phyloP scores from a whole-genome alignment of 306 rosid species.

The Dicorynia guianensis region DNA sequence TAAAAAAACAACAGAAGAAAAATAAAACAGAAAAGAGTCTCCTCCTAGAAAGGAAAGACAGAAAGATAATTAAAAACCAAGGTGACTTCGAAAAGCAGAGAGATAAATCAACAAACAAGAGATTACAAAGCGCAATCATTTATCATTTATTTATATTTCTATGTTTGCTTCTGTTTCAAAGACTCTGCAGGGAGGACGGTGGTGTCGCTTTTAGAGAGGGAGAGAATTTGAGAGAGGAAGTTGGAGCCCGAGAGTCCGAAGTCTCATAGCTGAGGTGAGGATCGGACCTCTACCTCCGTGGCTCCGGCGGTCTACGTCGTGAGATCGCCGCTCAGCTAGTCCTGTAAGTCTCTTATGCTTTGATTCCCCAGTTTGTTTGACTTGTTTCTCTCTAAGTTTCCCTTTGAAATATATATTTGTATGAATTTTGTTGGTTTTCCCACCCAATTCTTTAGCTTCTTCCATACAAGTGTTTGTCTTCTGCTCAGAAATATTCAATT shows the following conservation, averaged over 20 bases:
- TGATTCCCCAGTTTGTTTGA: background rate
- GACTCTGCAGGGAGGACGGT: too few species aligned
- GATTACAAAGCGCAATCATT: too few species aligned
- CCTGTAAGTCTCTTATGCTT: conserved; percentile 31
- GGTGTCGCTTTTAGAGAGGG: too few species aligned
- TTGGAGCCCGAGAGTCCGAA: conserved; percentile 38
- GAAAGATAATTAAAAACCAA: too few species aligned
- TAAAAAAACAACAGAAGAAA: too few species aligned
- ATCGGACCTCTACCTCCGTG: conserved; percentile 30
- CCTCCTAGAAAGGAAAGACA: too few species aligned
- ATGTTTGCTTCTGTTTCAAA: too few species aligned
- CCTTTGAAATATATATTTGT: background rate
- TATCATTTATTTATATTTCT: too few species aligned
- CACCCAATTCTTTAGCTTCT: background rate
- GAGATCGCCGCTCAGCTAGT: background rate
- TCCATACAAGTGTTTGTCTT: background rate
- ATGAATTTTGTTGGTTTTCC: background rate
- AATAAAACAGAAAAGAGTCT: too few species aligned
- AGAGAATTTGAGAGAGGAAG: background rate
- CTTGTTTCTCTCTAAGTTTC: conserved; percentile 4
- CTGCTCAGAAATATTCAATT: background rate
- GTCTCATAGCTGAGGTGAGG: conserved; percentile 39
- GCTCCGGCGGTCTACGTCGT: background rate
- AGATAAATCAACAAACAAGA: too few species aligned
- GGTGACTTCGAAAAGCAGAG: too few species aligned